Percentiles rank a stretch among this genome's conserved stretches.
Conservation (phyloP, 2,329 filamentous ascomycete genomes). For the Cadophora luteo-olivacea region DNA sequence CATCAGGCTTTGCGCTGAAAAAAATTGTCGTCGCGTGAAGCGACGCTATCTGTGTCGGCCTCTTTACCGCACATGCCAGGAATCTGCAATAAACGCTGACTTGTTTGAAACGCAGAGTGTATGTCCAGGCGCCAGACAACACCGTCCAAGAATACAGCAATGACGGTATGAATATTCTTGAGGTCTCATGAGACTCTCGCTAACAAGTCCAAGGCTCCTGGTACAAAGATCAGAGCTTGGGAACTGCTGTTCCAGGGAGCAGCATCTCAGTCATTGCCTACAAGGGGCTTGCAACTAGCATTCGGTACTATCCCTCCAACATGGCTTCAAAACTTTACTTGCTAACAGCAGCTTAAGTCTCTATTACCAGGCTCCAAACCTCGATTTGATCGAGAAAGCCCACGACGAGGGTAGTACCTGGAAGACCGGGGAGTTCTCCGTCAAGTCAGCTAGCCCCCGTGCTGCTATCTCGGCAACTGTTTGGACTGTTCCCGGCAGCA, state of each 20-base stretch:
- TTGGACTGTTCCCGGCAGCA: slow-evolving; percentile 20
- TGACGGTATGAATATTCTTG: background rate
- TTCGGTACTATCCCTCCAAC: slow-evolving; percentile 18
- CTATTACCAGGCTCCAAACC: slow-evolving; percentile 20
- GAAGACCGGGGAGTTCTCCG: slow-evolving; percentile 18
- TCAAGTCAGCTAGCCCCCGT: slow-evolving; percentile 17
- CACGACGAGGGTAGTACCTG: slow-evolving; percentile 12
- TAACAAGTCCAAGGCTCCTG: slow-evolving; percentile 10
- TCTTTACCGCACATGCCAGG: no score
- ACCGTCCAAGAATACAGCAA: slow-evolving; percentile 25
- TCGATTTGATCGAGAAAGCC: slow-evolving; percentile 24
- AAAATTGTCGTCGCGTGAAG: no score
- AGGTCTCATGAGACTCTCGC: background rate
- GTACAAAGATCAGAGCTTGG: slow-evolving; percentile 21
- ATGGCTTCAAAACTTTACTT: background rate
- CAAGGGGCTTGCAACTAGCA: slow-evolving; percentile 7
- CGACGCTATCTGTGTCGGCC: no score
- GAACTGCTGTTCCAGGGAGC: slow-evolving; percentile 14
- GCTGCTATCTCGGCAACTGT: slow-evolving; percentile 17
- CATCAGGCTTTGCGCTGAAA: no score
- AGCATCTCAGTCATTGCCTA: slow-evolving; percentile 20
- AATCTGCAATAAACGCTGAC: no score
- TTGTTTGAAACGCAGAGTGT: no score
- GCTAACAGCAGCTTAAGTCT: slow-evolving; percentile 8
- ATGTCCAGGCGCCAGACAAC: slow-evolving; percentile 22